Evolutionary conservation across 495 filamentous ascomycete species (phyloP).

Genomic region (Hyaloscypha variabilis): DNA sequence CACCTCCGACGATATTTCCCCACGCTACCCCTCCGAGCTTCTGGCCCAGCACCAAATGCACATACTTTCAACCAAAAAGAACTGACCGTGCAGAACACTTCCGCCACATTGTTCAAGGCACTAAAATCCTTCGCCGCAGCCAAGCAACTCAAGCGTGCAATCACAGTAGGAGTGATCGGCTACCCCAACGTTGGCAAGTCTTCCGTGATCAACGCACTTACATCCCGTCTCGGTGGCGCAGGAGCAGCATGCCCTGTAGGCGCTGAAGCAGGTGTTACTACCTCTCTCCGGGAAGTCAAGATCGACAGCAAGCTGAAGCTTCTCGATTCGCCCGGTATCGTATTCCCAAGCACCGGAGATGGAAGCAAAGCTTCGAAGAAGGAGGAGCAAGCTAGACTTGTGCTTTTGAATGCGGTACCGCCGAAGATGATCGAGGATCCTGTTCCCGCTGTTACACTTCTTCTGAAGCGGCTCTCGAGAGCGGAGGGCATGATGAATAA

Average conservation of each 20-base stretch:
- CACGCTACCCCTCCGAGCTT: conserved; percentile 87
- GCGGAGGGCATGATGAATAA: conserved; percentile 72
- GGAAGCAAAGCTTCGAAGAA: conserved; percentile 59
- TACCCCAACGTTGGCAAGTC: conserved; percentile 98
- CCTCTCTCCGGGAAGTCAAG: conserved; percentile 84
- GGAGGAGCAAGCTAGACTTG: conserved; percentile 79
- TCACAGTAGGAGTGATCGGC: conserved; percentile 91
- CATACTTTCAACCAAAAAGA: conserved; percentile 92
- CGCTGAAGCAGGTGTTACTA: conserved; percentile 93
- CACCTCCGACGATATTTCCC: conserved; percentile 91
- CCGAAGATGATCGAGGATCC: conserved; percentile 94
- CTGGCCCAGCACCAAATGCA: conserved; percentile 79
- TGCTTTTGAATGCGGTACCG: conserved; percentile 88
- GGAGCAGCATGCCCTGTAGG: conserved; percentile 80
- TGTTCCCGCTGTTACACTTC: conserved; percentile 77
- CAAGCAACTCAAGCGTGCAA: conserved; percentile 83
- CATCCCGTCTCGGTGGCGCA: conserved; percentile 71
- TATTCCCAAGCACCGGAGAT: conserved; percentile 70
- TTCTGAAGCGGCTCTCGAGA: conserved; percentile 75
- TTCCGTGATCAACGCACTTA: conserved; percentile 93
- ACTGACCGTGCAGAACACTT: conserved; percentile 83
- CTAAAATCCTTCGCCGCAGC: conserved; percentile 88
- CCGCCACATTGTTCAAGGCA: conserved; percentile 82
- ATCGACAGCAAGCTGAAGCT: conserved; percentile 93
- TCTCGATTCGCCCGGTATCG: conserved; percentile 93